Percentiles rank a stretch among this genome's conserved stretches.
phyloP scores from a whole-genome alignment of 2,329 filamentous ascomycete species.

The Akanthomyces dipterigenus region DNA sequence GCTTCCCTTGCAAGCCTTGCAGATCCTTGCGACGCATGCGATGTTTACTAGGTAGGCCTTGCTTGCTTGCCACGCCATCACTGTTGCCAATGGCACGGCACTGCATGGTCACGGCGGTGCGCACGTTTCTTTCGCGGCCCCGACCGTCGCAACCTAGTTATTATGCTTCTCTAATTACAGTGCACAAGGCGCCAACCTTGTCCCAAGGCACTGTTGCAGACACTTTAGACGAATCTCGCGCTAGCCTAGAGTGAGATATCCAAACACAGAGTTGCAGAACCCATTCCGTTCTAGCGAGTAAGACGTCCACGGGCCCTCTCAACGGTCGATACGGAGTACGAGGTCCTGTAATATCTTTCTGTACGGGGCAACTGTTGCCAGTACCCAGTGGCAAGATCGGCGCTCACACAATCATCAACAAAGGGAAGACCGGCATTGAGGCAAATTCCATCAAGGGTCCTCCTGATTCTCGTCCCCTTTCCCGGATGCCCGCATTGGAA shows the following conservation, averaged over 20 bases:
- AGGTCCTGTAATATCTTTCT: neutral
- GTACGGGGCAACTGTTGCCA: no score
- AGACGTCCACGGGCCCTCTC: neutral
- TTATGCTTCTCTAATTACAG: neutral
- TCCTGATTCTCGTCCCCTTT: neutral
- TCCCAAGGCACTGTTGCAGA: neutral
- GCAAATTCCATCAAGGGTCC: neutral
- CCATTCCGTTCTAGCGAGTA: neutral
- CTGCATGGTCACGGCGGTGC: no score
- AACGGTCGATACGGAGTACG: neutral
- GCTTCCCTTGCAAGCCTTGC: no score
- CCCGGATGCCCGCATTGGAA: neutral
- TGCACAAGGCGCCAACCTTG: neutral
- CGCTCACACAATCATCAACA: neutral
- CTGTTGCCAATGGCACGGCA: no score
- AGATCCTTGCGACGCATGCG: no score
- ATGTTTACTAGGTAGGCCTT: no score
- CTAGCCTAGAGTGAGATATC: conserved; percentile 3
- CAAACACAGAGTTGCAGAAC: neutral
- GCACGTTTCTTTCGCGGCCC: neutral
- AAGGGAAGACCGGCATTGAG: neutral
- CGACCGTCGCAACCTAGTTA: neutral
- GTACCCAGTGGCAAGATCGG: conserved; percentile 1
- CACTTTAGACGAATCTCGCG: neutral
- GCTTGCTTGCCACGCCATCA: no score